Evolutionary conservation across 257 asterid species (phyloP).

Genomic region (Gardenia jasminoides): DNA sequence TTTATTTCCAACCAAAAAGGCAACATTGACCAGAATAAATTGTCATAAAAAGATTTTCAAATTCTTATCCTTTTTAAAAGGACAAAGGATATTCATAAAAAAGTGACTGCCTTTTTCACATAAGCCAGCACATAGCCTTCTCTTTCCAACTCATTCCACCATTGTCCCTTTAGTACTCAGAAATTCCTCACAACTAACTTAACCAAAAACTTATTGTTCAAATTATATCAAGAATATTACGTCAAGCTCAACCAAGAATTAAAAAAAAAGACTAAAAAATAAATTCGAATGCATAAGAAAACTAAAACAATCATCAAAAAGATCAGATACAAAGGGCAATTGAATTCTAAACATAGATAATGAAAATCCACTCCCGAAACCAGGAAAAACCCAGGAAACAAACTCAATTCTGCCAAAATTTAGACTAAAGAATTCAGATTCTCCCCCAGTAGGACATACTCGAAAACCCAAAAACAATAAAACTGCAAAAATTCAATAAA

Average conservation of each 20-base stretch:
- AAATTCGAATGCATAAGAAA: not conserved
- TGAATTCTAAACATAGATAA: not conserved
- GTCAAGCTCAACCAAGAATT: not conserved
- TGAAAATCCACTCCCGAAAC: not conserved
- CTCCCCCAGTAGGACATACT: not conserved
- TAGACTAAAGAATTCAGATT: too few relatives aligned
- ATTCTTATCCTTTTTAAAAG: not conserved
- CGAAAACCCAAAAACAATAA: not conserved
- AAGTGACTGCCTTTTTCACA: not conserved
- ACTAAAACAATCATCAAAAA: not conserved
- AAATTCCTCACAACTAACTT: slow-evolving; percentile 4
- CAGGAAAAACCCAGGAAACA: not conserved
- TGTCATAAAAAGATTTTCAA: not conserved
- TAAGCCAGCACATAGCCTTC: not conserved
- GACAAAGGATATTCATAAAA: not conserved
- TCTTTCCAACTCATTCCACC: not conserved
- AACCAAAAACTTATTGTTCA: not conserved
- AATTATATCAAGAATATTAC: not conserved
- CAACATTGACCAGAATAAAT: not conserved
- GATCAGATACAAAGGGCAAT: not conserved
- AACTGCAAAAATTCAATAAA: not conserved
- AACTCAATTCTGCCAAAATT: not conserved
- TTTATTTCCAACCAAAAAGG: not conserved
- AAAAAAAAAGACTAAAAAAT: not conserved
- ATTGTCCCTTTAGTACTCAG: not conserved